Percentiles rank a stretch among this genome's conserved stretches.
Conservation (phyloP, 805 yeast genomes). For the Debaryomyces maramus region DNA sequence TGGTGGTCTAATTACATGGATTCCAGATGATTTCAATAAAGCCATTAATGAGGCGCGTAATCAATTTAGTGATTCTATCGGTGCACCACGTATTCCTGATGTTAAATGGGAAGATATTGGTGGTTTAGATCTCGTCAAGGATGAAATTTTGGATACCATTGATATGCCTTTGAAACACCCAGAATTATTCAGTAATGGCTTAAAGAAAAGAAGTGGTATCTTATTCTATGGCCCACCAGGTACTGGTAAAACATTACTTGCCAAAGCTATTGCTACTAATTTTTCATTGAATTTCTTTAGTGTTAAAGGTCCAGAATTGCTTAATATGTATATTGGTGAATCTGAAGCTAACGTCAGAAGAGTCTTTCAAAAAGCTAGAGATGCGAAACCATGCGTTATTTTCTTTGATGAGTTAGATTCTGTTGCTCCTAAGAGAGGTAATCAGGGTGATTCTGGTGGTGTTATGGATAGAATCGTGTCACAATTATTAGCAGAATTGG, state of each 20-base stretch:
- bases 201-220: conserved; percentile 92
- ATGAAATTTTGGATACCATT: conserved; percentile 90
- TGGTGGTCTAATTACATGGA: conserved; percentile 55
- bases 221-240: conserved; percentile 98
- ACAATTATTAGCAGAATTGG: conserved; percentile 89
- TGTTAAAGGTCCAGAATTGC: conserved; percentile 94
- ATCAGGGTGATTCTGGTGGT: conserved; percentile 98
- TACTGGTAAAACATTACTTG: conserved; percentile 92
- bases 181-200: conserved; percentile 80
- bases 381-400: conserved; percentile 96
- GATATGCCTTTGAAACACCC: conserved; percentile 96
- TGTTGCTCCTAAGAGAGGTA: conserved; percentile 97
- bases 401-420: conserved; percentile 97
- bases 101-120: conserved; percentile 98
- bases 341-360: conserved; percentile 95
- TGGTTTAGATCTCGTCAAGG: conserved; percentile 86
- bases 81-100: conserved; percentile 94
- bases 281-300: conserved; percentile 92
- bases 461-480: conserved; percentile 99
- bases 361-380: conserved; percentile 92
- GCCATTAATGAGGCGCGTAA: conserved; percentile 81
- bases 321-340: conserved; percentile 98
- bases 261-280: conserved; percentile 96
- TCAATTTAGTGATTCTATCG: conserved; percentile 90
- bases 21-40: conserved; percentile 60